Base-by-base conservation (phyloP, 108 stramenopile genomes). In the Cylindrotheca closterium region DNA sequence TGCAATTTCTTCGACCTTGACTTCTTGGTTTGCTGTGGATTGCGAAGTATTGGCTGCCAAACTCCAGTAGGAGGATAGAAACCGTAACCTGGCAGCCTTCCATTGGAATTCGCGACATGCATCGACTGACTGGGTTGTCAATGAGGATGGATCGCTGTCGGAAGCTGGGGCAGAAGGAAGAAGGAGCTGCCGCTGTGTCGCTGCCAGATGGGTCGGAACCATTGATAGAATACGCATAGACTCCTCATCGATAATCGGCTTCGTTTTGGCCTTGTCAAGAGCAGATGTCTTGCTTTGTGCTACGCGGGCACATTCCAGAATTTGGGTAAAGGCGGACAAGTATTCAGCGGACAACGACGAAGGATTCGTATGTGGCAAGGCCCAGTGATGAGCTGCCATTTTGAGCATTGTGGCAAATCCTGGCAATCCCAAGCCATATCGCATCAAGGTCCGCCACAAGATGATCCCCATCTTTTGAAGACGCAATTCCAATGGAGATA, bases 401-500 rank as follows among this genome's bases (percentile, higher is more conserved):
- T 67, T 74, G 1, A 84, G 64, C 53, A 87, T 63, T 12, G 77
- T 73, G 62, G 77, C 72, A 48, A 83, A 34, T 21, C 68, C 73
- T 26, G 70, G 58, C 45, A 77, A 67, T 4, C 78, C 86, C 51
- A 88, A 57, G 4, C 93, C 90, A 63, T 94, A 94, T 48, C 87
- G 66, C 37, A 94, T 33, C 49, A 88, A 42, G 1, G 72, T 86
- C 30, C 93, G 67, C 75, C 91, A 74, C 46, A 94, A 63, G n/a
- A 80, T 55, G 0, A 94, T 46, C 30, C 77, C 71, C 79, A 79
- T 77, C 18, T 57, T 60, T 61, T 94, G 87, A 15, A 85, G 47
- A 25, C 56, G 57, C 23, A 58, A 37, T 28, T 81, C 81, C 45
- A 68, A 46, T 37, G 64, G 37, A 10, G 37, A 42, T 42, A 57